Base-by-base conservation (phyloP, 2,329 filamentous ascomycete genomes). In the Penicillium sp. region DNA sequence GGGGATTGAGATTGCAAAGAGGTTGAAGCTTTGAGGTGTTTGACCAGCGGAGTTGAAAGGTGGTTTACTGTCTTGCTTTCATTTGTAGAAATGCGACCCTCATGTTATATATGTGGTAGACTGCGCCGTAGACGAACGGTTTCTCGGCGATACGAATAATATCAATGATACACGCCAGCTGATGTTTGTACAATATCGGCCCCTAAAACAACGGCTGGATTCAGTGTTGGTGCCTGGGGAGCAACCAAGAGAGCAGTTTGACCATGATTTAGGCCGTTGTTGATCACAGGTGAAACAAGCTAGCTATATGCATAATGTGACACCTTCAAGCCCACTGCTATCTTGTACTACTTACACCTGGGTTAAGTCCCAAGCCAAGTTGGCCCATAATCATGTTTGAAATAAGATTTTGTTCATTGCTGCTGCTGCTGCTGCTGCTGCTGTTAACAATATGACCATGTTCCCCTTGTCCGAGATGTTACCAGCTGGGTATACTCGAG, bases 1-100 rank as follows among this genome's bases (percentile, higher is more conserved):
- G 72, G 90, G 90, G 0, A 86, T 92, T 57, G 85, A 92, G 69
- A 76, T 90, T 59, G 88, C 88, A 19, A 88, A 84, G 76, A 73
- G 69, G 59, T 68, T 69, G 60, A 68, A 64, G 47, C 59, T 72
- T 47, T 65, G 45, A 64, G 5, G 19, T 29, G 19, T 23, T 13
- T 11, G 29, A 3, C 5, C 1, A 11, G 19, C 21, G 21, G 38
- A 15, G 21, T 5, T 45, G 0, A 2, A 13, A 36, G 21, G 15
- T 19, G 19, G 0, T 19, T 29, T 36, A 13, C 10, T 44, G 19
- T 44, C 10, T n/a, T 34, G 13, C 15, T 34, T 43, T 45, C 0
- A 31, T 45, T 19, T 21, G 27, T 25, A 38, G 2, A 4, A 10
- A 27, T 9, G 13, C 7, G 4, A 15, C 19, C 19, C 19, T 21